Evolutionary conservation across 2,329 filamentous ascomycete genomes (phyloP), one percentile per base, ranked within the genome.

Genomic region (Cordyceps tenuipes): DNA sequence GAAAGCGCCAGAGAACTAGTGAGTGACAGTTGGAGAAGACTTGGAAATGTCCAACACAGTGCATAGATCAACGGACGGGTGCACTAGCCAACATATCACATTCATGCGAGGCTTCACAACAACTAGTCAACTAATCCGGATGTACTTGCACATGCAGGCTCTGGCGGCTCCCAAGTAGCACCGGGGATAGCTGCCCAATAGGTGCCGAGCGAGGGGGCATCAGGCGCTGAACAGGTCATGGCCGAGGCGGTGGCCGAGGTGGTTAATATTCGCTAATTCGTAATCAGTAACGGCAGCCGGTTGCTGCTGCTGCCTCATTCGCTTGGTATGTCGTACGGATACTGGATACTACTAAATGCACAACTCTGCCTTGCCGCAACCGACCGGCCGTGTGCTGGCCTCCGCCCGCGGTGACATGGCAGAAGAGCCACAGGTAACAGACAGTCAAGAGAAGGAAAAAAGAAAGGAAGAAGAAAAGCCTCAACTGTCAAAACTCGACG

Each of bases 131-230:
- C 23, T 23, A 23, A 23, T 23, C 23, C 23, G 23, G 23, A 2
- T 4, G 23, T 23, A 23, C 23, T 3, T 23, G 23, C 23, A 23
- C 23, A 23, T 23, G 23, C 23, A 23, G 23, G 7, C 31, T 34
- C 17, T 41, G 39, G 39, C 17, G 39, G 39, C 39, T 9, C 19
- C n/a, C 12, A 23, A 23, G 12, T 29, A n/a, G 19, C 13, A 15
- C 57, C 57, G 41, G 57, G 49, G 52, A 53, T 59, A 47, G 57
- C 48, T 59, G 48, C 57, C 57, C 57, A 52, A 59, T 52, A 47
- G 44, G 39, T 58, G 36, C 36, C 46, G 17, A 52, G 2, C 26
- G 21, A 52, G 2, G 19, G 21, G 29, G 36, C 43, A 47, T 59
- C 57, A 59, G 57, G 57, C 57, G 26, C 57, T 47, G 48, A 59